Conservation (phyloP, 768 basidiomycete species). For the Tubosaeta sp. region DNA sequence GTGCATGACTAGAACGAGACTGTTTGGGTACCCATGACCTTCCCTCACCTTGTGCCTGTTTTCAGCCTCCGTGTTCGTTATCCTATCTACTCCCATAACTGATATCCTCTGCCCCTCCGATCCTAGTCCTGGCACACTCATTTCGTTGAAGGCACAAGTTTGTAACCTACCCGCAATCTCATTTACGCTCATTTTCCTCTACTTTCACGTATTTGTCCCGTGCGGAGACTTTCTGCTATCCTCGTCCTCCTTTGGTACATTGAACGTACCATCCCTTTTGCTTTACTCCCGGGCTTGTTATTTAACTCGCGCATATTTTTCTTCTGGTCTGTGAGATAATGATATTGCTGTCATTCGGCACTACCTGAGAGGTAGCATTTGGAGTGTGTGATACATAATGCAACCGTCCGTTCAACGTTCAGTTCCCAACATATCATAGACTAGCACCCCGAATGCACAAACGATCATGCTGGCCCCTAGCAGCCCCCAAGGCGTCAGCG, state of each 20-base stretch:
- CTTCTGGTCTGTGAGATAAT: conserved; percentile 40
- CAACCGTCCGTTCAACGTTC: too few relatives aligned
- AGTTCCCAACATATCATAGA: conserved; percentile 74
- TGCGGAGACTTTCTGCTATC: conserved; percentile 12
- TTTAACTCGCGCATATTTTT: conserved; percentile 34
- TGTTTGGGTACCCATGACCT: conserved; percentile 26
- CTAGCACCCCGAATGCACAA: conserved; percentile 76
- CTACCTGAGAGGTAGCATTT: background rate
- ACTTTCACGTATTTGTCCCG: conserved; percentile 15
- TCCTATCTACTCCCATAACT: conserved; percentile 28
- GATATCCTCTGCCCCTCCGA: conserved; percentile 24
- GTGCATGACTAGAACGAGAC: conserved; percentile 25
- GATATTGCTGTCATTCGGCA: conserved; percentile 28
- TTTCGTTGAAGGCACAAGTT: conserved; percentile 27
- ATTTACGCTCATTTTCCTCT: conserved; percentile 29
- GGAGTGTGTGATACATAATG: background rate
- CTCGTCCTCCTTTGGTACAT: conserved; percentile 13
- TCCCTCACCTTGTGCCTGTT: conserved; percentile 18
- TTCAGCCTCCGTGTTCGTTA: conserved; percentile 21
- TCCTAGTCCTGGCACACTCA: conserved; percentile 21
- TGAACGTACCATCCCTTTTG: conserved; percentile 16
- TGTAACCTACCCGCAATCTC: conserved; percentile 31
- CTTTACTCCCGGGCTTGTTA: conserved; percentile 26
- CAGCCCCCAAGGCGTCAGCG: conserved; percentile 67
- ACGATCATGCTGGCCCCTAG: conserved; percentile 77